A percentile compares a stretch with the other conserved stretches of the same genome.
These are phyloP conservation scores for Nematocida displodere DNA, from an alignment of 371 early-diverging fungal species.

Conservation along the genomic window DNA sequence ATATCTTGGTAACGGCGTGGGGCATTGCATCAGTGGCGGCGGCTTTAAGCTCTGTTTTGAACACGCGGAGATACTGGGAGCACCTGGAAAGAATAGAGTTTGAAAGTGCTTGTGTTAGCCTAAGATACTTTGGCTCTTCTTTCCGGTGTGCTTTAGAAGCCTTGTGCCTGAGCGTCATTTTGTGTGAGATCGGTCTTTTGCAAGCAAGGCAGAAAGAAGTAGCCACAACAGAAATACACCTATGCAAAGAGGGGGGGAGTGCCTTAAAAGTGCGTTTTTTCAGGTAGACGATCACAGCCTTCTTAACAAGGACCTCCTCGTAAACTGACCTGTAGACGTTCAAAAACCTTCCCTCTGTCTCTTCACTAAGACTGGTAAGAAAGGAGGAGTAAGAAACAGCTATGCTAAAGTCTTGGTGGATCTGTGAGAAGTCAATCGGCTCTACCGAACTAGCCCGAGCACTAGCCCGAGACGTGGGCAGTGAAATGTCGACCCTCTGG, in stretches of 20 bases:
- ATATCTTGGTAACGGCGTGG: background rate
- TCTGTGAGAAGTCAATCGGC: too few relatives aligned
- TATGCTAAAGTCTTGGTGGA: background rate
- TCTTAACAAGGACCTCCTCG: slow-evolving; percentile 21
- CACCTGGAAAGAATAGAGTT: background rate
- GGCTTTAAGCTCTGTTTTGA: too few relatives aligned
- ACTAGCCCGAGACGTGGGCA: too few relatives aligned
- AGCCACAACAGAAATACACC: background rate
- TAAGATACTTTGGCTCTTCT: background rate
- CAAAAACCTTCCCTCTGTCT: background rate
- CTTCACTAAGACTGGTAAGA: background rate
- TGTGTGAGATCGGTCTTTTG: background rate
- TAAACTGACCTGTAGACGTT: background rate
- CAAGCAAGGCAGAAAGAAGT: slow-evolving; percentile 29
- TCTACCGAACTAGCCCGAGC: too few relatives aligned
- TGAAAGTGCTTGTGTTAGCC: background rate
- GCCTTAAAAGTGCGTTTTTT: too few relatives aligned
- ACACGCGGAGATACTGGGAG: too few relatives aligned
- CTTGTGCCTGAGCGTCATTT: slow-evolving; percentile 2
- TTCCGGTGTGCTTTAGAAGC: slow-evolving; percentile 2
- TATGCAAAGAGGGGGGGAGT: too few relatives aligned
- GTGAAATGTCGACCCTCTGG: too few relatives aligned
- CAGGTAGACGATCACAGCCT: too few relatives aligned
- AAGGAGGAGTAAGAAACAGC: background rate
- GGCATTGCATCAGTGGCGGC: too few relatives aligned